Evolutionary conservation across 1,284 basidiomycete species (phyloP), one percentile per base, ranked within the genome.

Genomic region (Trichosporon coremiiforme): DNA sequence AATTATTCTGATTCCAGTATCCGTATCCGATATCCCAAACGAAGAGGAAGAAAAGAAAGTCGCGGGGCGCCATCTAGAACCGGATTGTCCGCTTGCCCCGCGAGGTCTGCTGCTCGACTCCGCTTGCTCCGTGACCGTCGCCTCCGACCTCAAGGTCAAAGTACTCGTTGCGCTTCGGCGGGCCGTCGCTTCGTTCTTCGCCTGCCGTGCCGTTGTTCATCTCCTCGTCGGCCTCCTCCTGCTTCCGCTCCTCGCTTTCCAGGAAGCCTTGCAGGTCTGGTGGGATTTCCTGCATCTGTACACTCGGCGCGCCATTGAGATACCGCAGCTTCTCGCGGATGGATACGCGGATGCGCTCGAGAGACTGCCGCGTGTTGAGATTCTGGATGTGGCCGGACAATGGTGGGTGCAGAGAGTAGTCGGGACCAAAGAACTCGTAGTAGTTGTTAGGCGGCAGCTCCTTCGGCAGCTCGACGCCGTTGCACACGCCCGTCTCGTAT

Each of bases 211-310:
- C 69, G 38, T 73, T 74, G 53, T 78, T 80, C 65, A 89, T 88
- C 71, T 92, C 91, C 60, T 90, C 89, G 55, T 83, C 81, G 76
- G 85, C 88, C 80, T 94, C 92, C 36, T 91, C 91, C 20, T 83
- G 84, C 50, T 86, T 89, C 68, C 87, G 85, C 68, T 92, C 90
- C 80, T 97, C 94, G 68, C 90, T 89, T 13, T 88, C 89, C 64
- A 96, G 84, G 76, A 92, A 88, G 2, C 90, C 91, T 70, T 90
- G 90, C 22, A 98, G 84, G 77, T 96, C 92, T 0, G 95, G 96
- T 6, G 97, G 96, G 64, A 99, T 92, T 83, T 98, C 94, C 78
- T 95, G 91, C 93, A 98, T 93, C 76, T 91, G 90, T 9, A 99
- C 94, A 79, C 93, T 95, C 1, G 96, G 96, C 57, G 97, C 96